phyloP scores from a whole-genome alignment of 352 stramenopile species.

The Phytophthora litchii region DNA sequence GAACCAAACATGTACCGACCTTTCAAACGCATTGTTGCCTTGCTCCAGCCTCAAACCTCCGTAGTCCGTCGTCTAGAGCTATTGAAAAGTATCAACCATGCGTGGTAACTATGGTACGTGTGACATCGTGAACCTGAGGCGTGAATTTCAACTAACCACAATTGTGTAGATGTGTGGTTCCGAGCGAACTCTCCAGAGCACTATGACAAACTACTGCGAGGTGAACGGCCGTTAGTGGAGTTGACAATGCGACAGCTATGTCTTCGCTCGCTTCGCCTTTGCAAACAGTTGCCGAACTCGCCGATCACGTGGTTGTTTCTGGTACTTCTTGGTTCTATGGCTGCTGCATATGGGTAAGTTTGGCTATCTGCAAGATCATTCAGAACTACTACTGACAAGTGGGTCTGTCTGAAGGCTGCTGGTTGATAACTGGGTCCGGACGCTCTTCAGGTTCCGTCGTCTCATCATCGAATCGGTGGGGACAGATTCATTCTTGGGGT shows the following conservation, averaged over 20 bases:
- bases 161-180: slow-evolving; percentile 67
- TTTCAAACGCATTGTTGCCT: slow-evolving; percentile 3
- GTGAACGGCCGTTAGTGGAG: slow-evolving; percentile 57
- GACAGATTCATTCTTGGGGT: slow-evolving; percentile 65
- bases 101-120: slow-evolving; percentile 31
- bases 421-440: slow-evolving; percentile 74
- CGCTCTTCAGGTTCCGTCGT: slow-evolving; percentile 64
- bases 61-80: not conserved
- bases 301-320: slow-evolving; percentile 87
- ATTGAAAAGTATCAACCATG: slow-evolving; percentile 14
- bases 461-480: slow-evolving; percentile 62
- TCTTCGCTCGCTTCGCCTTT: slow-evolving; percentile 67
- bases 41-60: not conserved
- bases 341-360: slow-evolving; percentile 69
- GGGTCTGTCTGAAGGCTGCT: slow-evolving; percentile 46
- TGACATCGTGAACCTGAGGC: not conserved
- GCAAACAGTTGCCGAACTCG: slow-evolving; percentile 84
- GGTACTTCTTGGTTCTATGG: slow-evolving; percentile 60
- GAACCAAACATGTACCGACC: slow-evolving; percentile 11
- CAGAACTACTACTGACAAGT: not conserved
- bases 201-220: slow-evolving; percentile 72
- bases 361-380: not conserved
- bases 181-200: slow-evolving; percentile 69
- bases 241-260: slow-evolving; percentile 77
- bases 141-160: too few species aligned